Evolutionary conservation across 2,329 filamentous ascomycete genomes (phyloP), one percentile per base, ranked within the genome.

Genomic region (Colletotrichum shisoi): DNA sequence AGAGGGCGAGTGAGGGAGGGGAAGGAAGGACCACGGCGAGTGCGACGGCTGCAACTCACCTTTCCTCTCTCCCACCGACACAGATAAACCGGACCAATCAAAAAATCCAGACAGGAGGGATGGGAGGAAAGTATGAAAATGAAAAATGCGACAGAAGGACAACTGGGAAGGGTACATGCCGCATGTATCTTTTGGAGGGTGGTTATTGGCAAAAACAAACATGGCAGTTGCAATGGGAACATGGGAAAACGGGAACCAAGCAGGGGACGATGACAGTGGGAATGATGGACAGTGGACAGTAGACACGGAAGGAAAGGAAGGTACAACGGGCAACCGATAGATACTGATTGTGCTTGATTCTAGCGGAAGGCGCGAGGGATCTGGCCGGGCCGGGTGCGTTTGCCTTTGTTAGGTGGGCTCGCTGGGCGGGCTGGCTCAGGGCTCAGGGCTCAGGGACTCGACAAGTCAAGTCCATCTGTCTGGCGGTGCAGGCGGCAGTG

Each of bases 31-130:
- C 37, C 45, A 60, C 15, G 19, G 21, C 24, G 27, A 46, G 31
- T 15, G 54, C 40, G 24, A 45, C 17, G 54, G 40, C 37, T 34
- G 27, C 34, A 39, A 19, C 42, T 48, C 39, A 24, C 19, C 27
- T 37, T 34, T 42, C n/a, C 44, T 8, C 34, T 31, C 27, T 31
- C 27, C 27, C 9, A 13, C 21, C 2, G 17, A 52, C n/a, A 34
- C 19, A 31, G 24, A 53, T 49, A 52, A 66, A 21, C 40, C 42
- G 13, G 49, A 34, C 69, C 69, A 70, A 70, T 70, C 52, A 70
- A 48, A 70, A 70, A 70, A 69, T 39, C 62, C 49, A 54, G 37
- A 56, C 39, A 13, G 19, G 7, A 67, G 54, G 24, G 27, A 31
- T 31, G 7, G 7, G 27, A 31, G 27, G 44, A 37, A 56, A 48